Conservation (phyloP, 2,329 filamentous ascomycete species). For the Coniella lustricola region DNA sequence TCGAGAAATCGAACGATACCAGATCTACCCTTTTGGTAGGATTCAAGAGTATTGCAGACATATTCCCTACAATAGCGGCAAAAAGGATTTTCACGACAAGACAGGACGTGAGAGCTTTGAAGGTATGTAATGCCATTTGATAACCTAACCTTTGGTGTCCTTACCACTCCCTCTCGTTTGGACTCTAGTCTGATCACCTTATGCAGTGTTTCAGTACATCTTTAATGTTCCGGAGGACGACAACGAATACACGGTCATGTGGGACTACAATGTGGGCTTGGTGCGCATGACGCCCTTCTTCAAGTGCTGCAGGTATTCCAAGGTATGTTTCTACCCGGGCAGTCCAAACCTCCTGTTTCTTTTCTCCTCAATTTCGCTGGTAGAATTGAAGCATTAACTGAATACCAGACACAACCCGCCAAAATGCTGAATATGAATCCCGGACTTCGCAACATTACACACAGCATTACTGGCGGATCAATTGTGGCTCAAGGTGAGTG, state of each 20-base stretch:
- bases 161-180: not conserved
- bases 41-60: conserved; percentile 60
- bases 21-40: conserved; percentile 57
- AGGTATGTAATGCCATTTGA: conserved; percentile 46
- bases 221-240: conserved; percentile 66
- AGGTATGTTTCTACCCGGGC: conserved; percentile 50
- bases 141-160: not conserved
- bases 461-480: conserved; percentile 90
- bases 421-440: conserved; percentile 74
- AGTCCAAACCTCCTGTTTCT: not conserved
- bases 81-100: conserved; percentile 80
- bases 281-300: conserved; percentile 94
- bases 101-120: conserved; percentile 85
- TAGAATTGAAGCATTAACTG: not conserved
- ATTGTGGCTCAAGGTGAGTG: conserved; percentile 81
- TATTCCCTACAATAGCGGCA: conserved; percentile 91
- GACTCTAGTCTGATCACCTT: conserved; percentile 10
- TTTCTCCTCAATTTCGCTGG: not conserved
- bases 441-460: conserved; percentile 79
- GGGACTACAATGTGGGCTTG: conserved; percentile 94
- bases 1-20: conserved; percentile 54
- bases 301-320: conserved; percentile 80
- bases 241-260: conserved; percentile 72
- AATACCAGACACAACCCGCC: conserved; percentile 69
- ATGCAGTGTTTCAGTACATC: conserved; percentile 72